Evolutionary conservation across 768 basidiomycete genomes (phyloP), one percentile per base, ranked within the genome.

Genomic region (Phlebiopsis gigantea): DNA sequence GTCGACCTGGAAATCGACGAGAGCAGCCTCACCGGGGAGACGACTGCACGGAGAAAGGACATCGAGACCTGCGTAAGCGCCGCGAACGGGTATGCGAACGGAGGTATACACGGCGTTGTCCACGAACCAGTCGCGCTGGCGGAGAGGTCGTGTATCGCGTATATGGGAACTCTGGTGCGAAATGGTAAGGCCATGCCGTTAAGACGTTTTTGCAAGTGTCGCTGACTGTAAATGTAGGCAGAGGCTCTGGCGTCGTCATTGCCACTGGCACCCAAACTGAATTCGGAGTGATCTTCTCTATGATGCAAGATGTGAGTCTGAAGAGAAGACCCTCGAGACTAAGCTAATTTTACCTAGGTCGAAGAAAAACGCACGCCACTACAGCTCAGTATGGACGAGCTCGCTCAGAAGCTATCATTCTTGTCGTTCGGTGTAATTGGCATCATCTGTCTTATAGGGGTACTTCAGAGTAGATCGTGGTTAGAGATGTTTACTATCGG

Each of bases 401-500:
- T 98, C 6, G 95, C 96, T 1, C 88, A 93, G 71, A 90, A 90
- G 60, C 80, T 98, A 1, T 96, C 94, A 1, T 74, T 93, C 25
- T 67, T 94, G 58, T 97, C 94, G 2, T 98, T 98, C 62, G 89
- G 84, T n/a, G 80, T 98, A 49, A 98, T 98, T 61, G 95, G 95
- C 4, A 69, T 97, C 31, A 98, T 98, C 49, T 91, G 90, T 70
- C 70, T 98, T 52, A 87, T 98, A 60, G 96, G 95, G 7, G 83
- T 95, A 15, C 72, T 86, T 60, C 95, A 98, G 66, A 76, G 83
- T 39, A 79, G 96, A 19, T 81, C 88, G 9, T 97, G 93, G 95
- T 73, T 98, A 10, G 95, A 96, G 46, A 98, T 98, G 96, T 98
- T 98, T 68, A 98, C 95, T 8, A 98, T 98, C 60, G 95, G 95